phyloP scores from a whole-genome alignment of 1,284 basidiomycete genomes.

The Naganishia liquefaciens region DNA sequence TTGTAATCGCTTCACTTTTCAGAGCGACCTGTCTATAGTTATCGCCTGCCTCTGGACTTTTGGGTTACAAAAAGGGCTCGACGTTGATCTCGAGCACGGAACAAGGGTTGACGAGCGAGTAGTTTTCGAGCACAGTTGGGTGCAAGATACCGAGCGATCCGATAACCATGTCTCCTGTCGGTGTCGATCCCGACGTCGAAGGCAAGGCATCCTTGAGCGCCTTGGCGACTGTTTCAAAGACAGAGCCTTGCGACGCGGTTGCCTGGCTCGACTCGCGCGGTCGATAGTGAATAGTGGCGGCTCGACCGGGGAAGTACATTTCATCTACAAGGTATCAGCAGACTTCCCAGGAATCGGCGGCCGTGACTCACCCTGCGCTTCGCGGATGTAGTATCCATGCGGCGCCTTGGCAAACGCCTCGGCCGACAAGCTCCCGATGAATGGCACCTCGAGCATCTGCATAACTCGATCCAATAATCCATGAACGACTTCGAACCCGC shows the following conservation, averaged over 20 bases:
- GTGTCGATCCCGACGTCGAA: conserved; percentile 31
- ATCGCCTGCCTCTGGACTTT: not conserved
- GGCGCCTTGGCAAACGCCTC: conserved; percentile 53
- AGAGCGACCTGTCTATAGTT: not conserved
- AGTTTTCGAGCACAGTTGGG: conserved; percentile 84
- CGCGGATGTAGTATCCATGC: conserved; percentile 88
- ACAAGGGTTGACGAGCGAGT: conserved; percentile 93
- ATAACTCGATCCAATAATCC: conserved; percentile 91
- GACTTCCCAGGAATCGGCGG: not conserved
- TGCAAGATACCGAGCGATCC: conserved; percentile 86
- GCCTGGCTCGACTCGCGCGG: conserved; percentile 56
- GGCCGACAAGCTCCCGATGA: conserved; percentile 64
- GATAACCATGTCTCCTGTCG: conserved; percentile 64
- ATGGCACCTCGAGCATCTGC: conserved; percentile 87
- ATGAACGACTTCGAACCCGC: conserved; percentile 95
- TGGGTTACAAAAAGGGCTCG: conserved; percentile 79
- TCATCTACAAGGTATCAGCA: conserved; percentile 62
- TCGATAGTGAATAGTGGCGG: conserved; percentile 86
- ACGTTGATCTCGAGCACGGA: conserved; percentile 91
- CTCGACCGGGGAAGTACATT: conserved; percentile 91
- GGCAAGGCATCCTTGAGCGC: conserved; percentile 53
- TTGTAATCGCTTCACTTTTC: conserved; percentile 3
- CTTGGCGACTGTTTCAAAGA: conserved; percentile 49
- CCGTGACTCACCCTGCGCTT: conserved; percentile 67
- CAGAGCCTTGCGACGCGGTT: conserved; percentile 1